Conservation (phyloP, 164 flowering plant species). For the Piper longum region DNA sequence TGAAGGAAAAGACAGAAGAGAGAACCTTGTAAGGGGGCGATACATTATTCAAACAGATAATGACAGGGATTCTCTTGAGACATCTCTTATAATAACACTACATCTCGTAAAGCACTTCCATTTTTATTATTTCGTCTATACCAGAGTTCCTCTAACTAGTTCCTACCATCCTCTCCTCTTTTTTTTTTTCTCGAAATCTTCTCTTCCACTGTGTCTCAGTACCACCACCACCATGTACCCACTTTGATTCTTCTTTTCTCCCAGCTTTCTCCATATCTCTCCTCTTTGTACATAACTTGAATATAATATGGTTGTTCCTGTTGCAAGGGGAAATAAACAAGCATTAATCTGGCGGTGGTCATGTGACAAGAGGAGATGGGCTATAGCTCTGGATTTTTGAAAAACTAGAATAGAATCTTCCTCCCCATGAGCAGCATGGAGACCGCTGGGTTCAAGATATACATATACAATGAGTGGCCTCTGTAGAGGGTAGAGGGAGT, state of each 20-base stretch:
- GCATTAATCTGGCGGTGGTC: slow-evolving; percentile 37
- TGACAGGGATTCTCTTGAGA: slow-evolving; percentile 11
- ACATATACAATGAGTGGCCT: slow-evolving; percentile 6
- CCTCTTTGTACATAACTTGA: not conserved
- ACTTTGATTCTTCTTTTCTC: not conserved
- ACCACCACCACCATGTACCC: not conserved
- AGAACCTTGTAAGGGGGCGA: slow-evolving; percentile 36
- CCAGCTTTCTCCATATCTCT: not conserved
- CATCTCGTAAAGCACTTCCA: slow-evolving; percentile 9
- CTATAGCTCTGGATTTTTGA: slow-evolving; percentile 30
- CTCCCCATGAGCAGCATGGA: slow-evolving; percentile 16
- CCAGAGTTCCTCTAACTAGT: not conserved
- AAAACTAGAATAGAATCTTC: slow-evolving; percentile 84
- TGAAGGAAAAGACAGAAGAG: slow-evolving; percentile 47
- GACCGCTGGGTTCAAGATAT: not conserved
- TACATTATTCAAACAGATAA: slow-evolving; percentile 8
- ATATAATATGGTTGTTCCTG: too few species aligned
- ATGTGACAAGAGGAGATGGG: slow-evolving; percentile 28
- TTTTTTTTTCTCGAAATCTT: slow-evolving; percentile 3
- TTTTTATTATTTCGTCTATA: not conserved
- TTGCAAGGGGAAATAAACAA: too few species aligned
- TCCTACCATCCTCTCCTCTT: not conserved
- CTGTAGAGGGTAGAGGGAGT: slow-evolving; percentile 1
- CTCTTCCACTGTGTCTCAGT: not conserved
- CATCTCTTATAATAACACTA: slow-evolving; percentile 1